These are phyloP conservation scores for Globisporangium orthogonon DNA, from an alignment of 352 stramenopile genomes.

Conservation along the genomic window DNA sequence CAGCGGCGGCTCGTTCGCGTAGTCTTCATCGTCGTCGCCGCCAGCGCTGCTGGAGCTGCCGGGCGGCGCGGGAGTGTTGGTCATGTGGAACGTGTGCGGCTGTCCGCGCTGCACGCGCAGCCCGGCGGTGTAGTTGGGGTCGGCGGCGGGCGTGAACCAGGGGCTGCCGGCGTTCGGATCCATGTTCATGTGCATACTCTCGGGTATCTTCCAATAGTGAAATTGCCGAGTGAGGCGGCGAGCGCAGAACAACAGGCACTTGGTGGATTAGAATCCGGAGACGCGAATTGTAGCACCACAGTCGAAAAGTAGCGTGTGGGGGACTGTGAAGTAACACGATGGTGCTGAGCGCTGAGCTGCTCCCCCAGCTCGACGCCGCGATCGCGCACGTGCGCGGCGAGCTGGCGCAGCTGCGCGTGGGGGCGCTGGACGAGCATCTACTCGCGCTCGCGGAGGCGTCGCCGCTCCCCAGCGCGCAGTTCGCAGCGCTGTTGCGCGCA, in stretches of 20 bases:
- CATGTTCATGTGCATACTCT: conserved; percentile 76
- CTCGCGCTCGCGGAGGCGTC: conserved; percentile 26
- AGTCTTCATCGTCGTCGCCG: conserved; percentile 89
- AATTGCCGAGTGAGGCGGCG: not conserved
- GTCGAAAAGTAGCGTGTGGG: not conserved
- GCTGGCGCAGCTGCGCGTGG: conserved; percentile 32
- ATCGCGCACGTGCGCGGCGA: conserved; percentile 51
- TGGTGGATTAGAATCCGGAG: not conserved
- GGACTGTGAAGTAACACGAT: not conserved
- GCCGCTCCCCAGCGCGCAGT: conserved; percentile 37
- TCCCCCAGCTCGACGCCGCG: conserved; percentile 50
- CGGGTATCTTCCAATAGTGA: not conserved
- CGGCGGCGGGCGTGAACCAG: conserved; percentile 55
- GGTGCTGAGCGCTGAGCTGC: conserved; percentile 6
- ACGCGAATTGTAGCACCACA: not conserved
- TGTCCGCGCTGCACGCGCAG: conserved; percentile 10
- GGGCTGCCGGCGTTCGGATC: conserved; percentile 54
- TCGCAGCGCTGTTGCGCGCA: conserved; percentile 35
- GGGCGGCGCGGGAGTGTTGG: not conserved
- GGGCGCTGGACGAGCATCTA: conserved; percentile 29
- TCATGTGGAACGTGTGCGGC: conserved; percentile 4
- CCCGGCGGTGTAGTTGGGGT: conserved; percentile 29
- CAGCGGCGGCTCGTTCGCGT: conserved; percentile 95
- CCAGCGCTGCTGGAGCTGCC: conserved; percentile 15
- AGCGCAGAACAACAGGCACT: too few relatives aligned